Base-by-base conservation (phyloP, 768 basidiomycete genomes). In the Phanerodontia chrysosporium region DNA sequence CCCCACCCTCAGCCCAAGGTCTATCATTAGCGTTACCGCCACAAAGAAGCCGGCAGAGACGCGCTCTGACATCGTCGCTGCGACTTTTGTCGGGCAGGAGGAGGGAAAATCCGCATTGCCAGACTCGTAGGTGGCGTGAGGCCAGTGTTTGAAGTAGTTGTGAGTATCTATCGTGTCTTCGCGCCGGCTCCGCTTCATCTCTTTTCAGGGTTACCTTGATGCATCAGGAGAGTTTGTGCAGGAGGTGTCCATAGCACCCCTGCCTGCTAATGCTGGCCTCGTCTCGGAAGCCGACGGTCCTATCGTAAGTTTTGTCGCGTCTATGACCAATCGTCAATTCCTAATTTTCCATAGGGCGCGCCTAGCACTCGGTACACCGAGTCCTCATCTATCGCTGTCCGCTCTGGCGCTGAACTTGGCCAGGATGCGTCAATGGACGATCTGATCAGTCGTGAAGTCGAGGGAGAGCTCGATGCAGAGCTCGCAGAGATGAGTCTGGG, bases 401-500 rank as follows among this genome's bases (percentile, higher is more conserved):
- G 80, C 46, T 84, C 86, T n/a, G 91, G 89, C 7, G 69, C 77
- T 27, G 83, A 86, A 59, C 72, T 86, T 7, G 84, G 83, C n/a
- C 81, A 86, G 57, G 83, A 84, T 58, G 72, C 73, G 7, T 71
- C 74, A n/a, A 64, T 75, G 56, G 79, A 85, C 62, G 84, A 84
- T 57, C 72, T 78, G 3, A 74, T 75, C 16, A 67, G 73, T 30
- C 76, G 73, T 30, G 77, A 83, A 59, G 68, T 84, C 3, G 88
- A 91, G 25, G 90, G 91, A 28, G 74, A 83, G 35, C 79, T 94
- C 10, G 90, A 93, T 62, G 85, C 87, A 10, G 85, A 96, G 69
- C 78, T 95, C 51, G 94, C 94, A 1, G 95, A 98, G 72, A 81
- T 95, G 14, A 92, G 90, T 42, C 82, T 98, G 3, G 96, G 95